A percentile compares a stretch with the other conserved stretches of the same genome.
Conservation (phyloP, 1,139 yeast genomes). For the Pichia sp. region DNA sequence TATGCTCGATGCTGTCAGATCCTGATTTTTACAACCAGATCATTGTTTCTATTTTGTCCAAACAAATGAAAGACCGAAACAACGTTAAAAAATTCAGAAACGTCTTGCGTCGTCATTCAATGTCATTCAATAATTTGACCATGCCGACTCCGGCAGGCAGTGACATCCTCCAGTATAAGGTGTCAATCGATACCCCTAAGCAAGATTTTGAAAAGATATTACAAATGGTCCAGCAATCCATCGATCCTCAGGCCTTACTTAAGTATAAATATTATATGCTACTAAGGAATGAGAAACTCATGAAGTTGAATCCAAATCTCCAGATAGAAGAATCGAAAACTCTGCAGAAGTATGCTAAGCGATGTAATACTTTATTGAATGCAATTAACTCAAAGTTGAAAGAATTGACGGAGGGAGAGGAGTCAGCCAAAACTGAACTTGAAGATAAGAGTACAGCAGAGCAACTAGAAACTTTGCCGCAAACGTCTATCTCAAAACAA, state of each 20-base stretch:
- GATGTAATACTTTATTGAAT: slow-evolving; percentile 4
- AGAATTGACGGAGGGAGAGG: neutral
- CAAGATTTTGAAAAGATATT: slow-evolving; percentile 7
- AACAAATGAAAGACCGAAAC: slow-evolving; percentile 65
- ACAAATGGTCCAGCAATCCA: slow-evolving; percentile 5
- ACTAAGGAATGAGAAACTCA: slow-evolving; percentile 22
- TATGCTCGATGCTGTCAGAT: slow-evolving; percentile 57
- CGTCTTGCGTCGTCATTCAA: slow-evolving; percentile 64
- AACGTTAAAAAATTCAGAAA: slow-evolving; percentile 72
- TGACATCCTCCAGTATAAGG: slow-evolving; percentile 8
- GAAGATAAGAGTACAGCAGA: neutral
- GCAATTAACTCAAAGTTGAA: slow-evolving; percentile 5
- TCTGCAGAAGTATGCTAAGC: slow-evolving; percentile 7
- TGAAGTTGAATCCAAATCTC: neutral
- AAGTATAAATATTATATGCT: slow-evolving; percentile 43
- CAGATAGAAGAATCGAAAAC: slow-evolving; percentile 12
- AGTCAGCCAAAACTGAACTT: neutral
- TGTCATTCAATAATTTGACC: neutral
- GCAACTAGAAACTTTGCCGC: neutral
- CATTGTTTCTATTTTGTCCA: slow-evolving; percentile 59
- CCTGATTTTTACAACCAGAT: slow-evolving; percentile 74
- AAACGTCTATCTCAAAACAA: neutral
- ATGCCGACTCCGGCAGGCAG: slow-evolving; percentile 7
- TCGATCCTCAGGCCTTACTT: slow-evolving; percentile 34
- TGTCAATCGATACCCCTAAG: slow-evolving; percentile 4